Evolutionary conservation across 139 green algal species (phyloP).

Genomic region (Ulvella scutata): DNA sequence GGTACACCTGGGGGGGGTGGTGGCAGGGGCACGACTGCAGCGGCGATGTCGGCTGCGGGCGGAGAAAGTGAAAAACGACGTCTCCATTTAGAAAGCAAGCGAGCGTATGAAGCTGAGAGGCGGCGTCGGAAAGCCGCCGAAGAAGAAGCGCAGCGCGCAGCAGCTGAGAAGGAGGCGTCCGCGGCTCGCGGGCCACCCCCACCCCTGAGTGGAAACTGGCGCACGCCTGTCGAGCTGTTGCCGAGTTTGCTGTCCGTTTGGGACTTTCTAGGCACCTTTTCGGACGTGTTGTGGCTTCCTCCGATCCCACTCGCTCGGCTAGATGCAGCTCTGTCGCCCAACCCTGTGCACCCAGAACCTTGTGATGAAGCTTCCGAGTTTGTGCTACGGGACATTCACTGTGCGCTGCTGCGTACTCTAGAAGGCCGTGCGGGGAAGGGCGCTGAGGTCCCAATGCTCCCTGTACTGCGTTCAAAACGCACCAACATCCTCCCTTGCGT

Average conservation of each 20-base stretch:
- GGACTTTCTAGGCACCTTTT: slow-evolving; percentile 51
- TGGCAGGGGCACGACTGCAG: neutral
- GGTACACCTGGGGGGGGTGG: neutral
- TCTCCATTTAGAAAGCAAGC: neutral
- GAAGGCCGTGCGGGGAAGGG: slow-evolving; percentile 12
- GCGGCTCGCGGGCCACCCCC: slow-evolving; percentile 33
- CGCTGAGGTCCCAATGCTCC: neutral
- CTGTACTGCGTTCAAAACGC: neutral
- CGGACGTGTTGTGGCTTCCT: slow-evolving; percentile 41
- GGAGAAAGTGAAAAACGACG: neutral
- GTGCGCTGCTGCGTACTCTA: slow-evolving; percentile 28
- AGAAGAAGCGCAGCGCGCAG: neutral
- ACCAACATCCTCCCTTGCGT: slow-evolving; percentile 9
- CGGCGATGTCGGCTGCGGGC: neutral
- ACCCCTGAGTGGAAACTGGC: slow-evolving; percentile 12
- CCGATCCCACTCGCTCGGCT: slow-evolving; percentile 43
- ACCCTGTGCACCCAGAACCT: neutral
- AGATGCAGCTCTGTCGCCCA: slow-evolving; percentile 42
- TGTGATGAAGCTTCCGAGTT: slow-evolving; percentile 9
- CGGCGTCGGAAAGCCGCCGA: neutral
- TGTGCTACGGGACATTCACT: slow-evolving; percentile 53
- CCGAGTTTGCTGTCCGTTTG: slow-evolving; percentile 44
- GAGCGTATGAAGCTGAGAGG: slow-evolving; percentile 8
- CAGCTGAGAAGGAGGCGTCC: slow-evolving; percentile 15
- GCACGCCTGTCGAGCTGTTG: slow-evolving; percentile 28